Percentiles rank a stretch among this genome's conserved stretches.
Conservation (phyloP, 139 green algal species). For the Raphidocelis subcapitata region DNA sequence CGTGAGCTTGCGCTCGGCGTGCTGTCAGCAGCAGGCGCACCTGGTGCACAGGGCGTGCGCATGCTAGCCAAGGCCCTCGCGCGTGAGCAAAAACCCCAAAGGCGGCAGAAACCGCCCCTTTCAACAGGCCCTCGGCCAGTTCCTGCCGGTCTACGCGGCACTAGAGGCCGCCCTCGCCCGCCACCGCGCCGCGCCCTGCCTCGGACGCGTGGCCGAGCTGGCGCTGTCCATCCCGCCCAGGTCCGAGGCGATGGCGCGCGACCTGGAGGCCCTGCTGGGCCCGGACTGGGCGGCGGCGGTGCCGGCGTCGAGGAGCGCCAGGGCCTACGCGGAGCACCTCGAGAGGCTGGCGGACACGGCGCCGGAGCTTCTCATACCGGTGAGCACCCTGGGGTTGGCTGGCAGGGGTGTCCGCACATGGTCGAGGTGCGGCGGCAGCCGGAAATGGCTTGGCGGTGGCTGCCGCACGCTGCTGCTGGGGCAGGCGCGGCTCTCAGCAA, state of each 20-base stretch:
- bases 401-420: no score
- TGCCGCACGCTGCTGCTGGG: no score
- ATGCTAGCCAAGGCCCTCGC: no score
- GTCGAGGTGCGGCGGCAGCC: no score
- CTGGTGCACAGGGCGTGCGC: no score
- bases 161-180: constrained; percentile 9
- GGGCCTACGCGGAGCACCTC: constrained; percentile 21
- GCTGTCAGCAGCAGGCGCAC: no score
- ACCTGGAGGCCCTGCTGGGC: neutral
- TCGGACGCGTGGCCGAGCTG: neutral
- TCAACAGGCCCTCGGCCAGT: constrained; percentile 10
- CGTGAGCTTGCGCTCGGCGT: no score
- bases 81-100: no score
- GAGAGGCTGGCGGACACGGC: constrained; percentile 4
- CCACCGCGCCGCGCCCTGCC: neutral
- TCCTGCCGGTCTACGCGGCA: constrained; percentile 20
- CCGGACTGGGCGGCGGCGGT: neutral
- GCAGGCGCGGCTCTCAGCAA: no score
- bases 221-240: neutral
- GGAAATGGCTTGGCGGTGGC: no score
- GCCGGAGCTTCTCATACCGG: constrained; percentile 25
- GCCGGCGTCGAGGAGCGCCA: constrained; percentile 1
- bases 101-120: no score
- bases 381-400: no score
- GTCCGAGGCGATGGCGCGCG: constrained; percentile 21